Evolutionary conservation across 164 flowering plant genomes (phyloP).

Genomic region (Vitis cinerea): DNA sequence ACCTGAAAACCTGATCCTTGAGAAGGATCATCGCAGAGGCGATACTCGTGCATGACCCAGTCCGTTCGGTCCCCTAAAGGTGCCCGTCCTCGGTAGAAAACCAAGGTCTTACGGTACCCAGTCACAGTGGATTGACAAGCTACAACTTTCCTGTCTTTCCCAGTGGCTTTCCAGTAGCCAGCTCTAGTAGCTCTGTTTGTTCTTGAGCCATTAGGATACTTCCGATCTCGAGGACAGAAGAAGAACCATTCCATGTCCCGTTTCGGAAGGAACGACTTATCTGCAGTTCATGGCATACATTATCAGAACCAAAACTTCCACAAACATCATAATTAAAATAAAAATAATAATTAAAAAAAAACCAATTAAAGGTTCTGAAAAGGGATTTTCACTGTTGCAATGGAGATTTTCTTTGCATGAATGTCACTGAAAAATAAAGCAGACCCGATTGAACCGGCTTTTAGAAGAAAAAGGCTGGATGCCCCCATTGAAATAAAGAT

Average conservation of each 20-base stretch:
- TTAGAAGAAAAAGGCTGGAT: constrained; percentile 20
- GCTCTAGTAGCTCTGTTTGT: constrained; percentile 89
- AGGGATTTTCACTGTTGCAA: background rate
- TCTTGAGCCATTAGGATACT: constrained; percentile 88
- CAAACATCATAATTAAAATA: background rate
- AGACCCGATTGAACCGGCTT: constrained; percentile 17
- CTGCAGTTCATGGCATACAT: constrained; percentile 34
- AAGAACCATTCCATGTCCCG: constrained; percentile 96
- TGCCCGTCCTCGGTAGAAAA: constrained; percentile 85
- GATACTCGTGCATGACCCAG: constrained; percentile 97
- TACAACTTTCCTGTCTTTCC: constrained; percentile 76
- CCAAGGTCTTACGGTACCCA: constrained; percentile 82
- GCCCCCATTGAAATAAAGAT: constrained; percentile 23
- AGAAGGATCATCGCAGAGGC: constrained; percentile 63
- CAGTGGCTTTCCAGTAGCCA: constrained; percentile 99
- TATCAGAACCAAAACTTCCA: background rate
- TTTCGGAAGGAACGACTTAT: constrained; percentile 81
- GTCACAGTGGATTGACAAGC: constrained; percentile 45
- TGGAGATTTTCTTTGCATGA: background rate
- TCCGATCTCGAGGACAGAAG: constrained; percentile 84
- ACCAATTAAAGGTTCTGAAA: background rate
- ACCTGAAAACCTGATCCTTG: constrained; percentile 58
- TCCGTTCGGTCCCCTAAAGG: constrained; percentile 83
- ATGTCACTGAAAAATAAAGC: constrained; percentile 6
- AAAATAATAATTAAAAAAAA: too few species aligned